Percentiles rank a stretch among this genome's conserved stretches.
Evolutionary conservation across 1,284 basidiomycete species (phyloP).

Genomic region (Melanopsichium pennsylvanicum): DNA sequence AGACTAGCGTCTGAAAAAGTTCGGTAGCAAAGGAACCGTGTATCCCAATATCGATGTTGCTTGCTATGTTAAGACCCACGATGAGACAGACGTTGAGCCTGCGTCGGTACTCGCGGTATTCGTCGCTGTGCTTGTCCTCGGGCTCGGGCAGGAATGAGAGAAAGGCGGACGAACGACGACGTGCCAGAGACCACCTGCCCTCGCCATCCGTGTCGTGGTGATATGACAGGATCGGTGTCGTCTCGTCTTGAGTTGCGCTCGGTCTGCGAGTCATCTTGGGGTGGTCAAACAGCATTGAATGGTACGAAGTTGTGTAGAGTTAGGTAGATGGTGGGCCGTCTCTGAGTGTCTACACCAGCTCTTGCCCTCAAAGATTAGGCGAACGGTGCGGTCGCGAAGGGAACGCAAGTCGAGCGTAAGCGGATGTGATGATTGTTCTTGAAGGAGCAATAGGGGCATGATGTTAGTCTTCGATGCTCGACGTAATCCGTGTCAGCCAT

Average conservation of each 20-base stretch:
- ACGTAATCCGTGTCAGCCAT: too few species aligned
- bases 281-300: too few species aligned
- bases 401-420: too few species aligned
- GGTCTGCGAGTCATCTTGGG: slow-evolving; percentile 17
- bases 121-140: slow-evolving; percentile 26
- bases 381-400: too few species aligned
- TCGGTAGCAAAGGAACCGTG: slow-evolving; percentile 19
- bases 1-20: slow-evolving; percentile 24
- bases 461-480: too few species aligned
- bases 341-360: too few species aligned
- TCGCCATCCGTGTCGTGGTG: slow-evolving; percentile 1
- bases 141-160: slow-evolving; percentile 39
- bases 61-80: slow-evolving; percentile 12
- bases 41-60: slow-evolving; percentile 9
- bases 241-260: slow-evolving; percentile 13
- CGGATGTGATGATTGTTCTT: too few species aligned
- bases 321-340: too few species aligned
- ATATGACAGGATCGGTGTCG: slow-evolving; percentile 22
- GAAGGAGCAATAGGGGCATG: too few species aligned
- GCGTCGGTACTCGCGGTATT: slow-evolving; percentile 17
- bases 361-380: too few species aligned
- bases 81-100: slow-evolving; percentile 13
- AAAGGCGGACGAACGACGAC: slow-evolving; percentile 34
- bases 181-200: slow-evolving; percentile 21
- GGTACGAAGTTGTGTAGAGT: too few species aligned